A percentile compares a stretch with the other conserved stretches of the same genome.
These are phyloP conservation scores for Arctium minus DNA, from an alignment of 129 eudicot species.

Conservation along the genomic window DNA sequence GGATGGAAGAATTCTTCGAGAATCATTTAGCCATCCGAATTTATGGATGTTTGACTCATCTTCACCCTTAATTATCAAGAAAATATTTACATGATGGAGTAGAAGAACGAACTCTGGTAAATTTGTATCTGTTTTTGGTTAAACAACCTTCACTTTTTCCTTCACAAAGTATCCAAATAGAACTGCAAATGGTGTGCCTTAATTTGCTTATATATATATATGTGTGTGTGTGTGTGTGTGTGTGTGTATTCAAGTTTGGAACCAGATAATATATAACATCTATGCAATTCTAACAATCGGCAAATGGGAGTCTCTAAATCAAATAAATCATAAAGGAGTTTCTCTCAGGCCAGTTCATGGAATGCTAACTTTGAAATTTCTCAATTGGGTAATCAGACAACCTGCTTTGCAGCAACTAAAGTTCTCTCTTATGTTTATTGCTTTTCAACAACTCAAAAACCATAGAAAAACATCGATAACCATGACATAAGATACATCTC, in stretches of 20 bases:
- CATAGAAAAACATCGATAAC: too few relatives aligned
- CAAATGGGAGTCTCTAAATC: constrained; percentile 87
- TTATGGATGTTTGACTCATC: too few relatives aligned
- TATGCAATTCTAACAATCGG: constrained; percentile 61
- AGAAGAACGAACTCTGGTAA: constrained; percentile 28
- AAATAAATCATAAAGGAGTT: constrained; percentile 58
- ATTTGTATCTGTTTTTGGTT: background rate
- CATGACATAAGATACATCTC: too few relatives aligned
- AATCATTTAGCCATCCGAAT: too few relatives aligned
- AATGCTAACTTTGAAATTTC: constrained; percentile 66
- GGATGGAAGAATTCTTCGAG: too few relatives aligned
- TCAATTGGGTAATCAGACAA: constrained; percentile 68
- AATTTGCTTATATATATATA: too few relatives aligned
- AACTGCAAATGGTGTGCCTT: background rate
- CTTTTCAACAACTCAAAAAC: too few relatives aligned
- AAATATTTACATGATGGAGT: background rate
- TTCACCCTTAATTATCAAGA: too few relatives aligned
- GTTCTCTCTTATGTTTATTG: constrained; percentile 60
- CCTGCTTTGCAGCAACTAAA: constrained; percentile 61
- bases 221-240: background rate
- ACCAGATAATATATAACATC: constrained; percentile 43
- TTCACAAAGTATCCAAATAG: background rate
- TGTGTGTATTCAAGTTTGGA: constrained; percentile 23
- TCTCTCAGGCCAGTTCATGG: constrained; percentile 85
- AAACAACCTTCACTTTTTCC: background rate